Percentiles rank a stretch among this genome's conserved stretches.
Conservation (phyloP, 1,139 yeast species). For the Geotrichum restrictum region DNA sequence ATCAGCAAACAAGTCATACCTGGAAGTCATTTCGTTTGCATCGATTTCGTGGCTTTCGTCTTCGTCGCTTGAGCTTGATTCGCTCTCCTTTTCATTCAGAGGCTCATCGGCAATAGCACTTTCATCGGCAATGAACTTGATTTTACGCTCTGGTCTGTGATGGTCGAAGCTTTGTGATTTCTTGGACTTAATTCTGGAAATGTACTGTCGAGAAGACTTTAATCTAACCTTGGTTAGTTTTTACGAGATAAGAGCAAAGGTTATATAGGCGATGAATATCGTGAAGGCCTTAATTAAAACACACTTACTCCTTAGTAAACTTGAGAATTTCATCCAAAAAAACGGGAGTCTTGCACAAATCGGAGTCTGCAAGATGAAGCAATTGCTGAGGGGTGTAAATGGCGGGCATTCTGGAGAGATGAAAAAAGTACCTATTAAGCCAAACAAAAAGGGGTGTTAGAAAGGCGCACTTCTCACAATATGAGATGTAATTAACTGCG, state of each 20-base stretch:
- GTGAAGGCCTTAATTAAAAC: constrained; percentile 1
- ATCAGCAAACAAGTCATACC: constrained; percentile 1
- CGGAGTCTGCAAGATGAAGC: constrained; percentile 14
- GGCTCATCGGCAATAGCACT: constrained; percentile 13
- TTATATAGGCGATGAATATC: neutral
- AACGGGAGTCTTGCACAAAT: constrained; percentile 10
- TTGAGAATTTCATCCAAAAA: constrained; percentile 10
- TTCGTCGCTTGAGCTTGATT: constrained; percentile 9
- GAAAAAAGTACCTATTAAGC: too few relatives aligned
- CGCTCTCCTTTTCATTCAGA: constrained; percentile 3
- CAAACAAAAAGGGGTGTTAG: neutral
- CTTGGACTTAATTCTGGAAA: neutral
- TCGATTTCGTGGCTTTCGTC: constrained; percentile 18
- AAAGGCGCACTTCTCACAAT: neutral
- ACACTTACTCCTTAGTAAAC: constrained; percentile 17
- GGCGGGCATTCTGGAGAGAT: constrained; percentile 6
- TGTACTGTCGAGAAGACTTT: constrained; percentile 1
- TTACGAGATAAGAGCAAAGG: neutral
- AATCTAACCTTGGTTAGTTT: neutral
- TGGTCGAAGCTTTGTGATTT: constrained; percentile 12
- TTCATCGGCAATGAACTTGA: constrained; percentile 12
- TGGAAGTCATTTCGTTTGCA: constrained; percentile 19
- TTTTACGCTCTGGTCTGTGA: constrained; percentile 10
- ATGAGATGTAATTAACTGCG: neutral
- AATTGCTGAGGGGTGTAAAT: constrained; percentile 15